Evolutionary conservation across 306 rosid genomes (phyloP).

Genomic region (Clitoria ternatea): DNA sequence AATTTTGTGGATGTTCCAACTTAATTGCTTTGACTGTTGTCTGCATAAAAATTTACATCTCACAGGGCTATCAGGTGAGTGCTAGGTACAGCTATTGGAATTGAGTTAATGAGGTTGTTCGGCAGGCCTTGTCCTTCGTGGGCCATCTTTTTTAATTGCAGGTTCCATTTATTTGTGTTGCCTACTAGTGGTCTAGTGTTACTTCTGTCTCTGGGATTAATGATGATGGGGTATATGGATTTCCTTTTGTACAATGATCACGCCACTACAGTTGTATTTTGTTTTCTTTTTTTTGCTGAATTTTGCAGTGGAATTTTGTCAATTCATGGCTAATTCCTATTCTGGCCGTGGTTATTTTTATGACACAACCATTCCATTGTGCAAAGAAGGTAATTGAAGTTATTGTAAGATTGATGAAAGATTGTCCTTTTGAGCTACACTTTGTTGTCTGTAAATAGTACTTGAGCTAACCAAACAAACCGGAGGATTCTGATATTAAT

Average conservation of each 20-base stretch:
- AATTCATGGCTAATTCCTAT: conserved; percentile 3
- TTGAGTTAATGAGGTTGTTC: conserved; percentile 36
- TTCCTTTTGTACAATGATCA: conserved; percentile 9
- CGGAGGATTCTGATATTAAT: no score
- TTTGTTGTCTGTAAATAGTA: not conserved
- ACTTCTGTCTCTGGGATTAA: not conserved
- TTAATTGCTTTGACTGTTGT: conserved; percentile 17
- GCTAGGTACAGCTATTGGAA: conserved; percentile 33
- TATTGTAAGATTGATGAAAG: not conserved
- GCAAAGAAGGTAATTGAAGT: conserved; percentile 1
- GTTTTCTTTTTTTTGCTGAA: not conserved
- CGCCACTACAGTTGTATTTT: not conserved
- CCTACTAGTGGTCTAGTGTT: not conserved
- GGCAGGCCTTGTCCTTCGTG: conserved; percentile 25
- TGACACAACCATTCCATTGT: conserved; percentile 6
- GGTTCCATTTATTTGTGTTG: conserved; percentile 12
- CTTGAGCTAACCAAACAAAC: not conserved
- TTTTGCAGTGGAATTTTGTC: conserved; percentile 18
- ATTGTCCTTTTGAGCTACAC: not conserved
- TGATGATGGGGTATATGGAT: conserved; percentile 11
- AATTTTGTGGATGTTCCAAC: not conserved
- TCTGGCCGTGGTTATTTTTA: conserved; percentile 7
- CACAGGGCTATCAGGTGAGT: conserved; percentile 12
- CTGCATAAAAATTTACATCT: not conserved
- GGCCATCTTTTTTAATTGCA: conserved; percentile 29